Evolutionary conservation across 495 filamentous ascomycete genomes (phyloP).

Genomic region (Penicillium cinerascens): DNA sequence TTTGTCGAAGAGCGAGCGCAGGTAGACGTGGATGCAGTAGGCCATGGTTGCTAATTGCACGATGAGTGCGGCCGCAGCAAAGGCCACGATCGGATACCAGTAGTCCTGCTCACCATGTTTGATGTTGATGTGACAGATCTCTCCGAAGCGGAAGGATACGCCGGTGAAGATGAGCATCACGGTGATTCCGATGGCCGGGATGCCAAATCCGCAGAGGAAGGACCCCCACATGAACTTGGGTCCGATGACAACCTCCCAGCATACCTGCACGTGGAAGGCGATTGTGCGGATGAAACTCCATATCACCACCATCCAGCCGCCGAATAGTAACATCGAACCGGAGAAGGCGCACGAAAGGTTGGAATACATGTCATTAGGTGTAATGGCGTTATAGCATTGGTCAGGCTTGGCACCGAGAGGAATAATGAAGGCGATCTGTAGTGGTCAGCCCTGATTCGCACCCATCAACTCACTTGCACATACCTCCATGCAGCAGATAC

Average conservation of each 20-base stretch:
- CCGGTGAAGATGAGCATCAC: constrained; percentile 80
- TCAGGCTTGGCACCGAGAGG: constrained; percentile 76
- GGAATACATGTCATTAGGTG: constrained; percentile 87
- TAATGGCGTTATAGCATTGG: constrained; percentile 86
- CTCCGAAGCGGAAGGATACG: constrained; percentile 89
- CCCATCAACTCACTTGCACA: constrained; percentile 20
- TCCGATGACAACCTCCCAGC: constrained; percentile 91
- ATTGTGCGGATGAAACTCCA: constrained; percentile 90
- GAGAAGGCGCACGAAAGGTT: constrained; percentile 81
- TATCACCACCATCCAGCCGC: constrained; percentile 75
- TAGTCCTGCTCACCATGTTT: constrained; percentile 74
- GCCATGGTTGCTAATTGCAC: constrained; percentile 81
- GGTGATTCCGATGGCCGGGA: constrained; percentile 69
- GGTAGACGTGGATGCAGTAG: constrained; percentile 93
- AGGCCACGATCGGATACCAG: constrained; percentile 83
- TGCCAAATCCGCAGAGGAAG: constrained; percentile 74
- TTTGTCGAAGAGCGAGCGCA: constrained; percentile 73
- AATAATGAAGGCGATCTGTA: constrained; percentile 72
- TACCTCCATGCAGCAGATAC: constrained; percentile 73
- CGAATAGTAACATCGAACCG: constrained; percentile 77
- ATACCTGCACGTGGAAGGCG: constrained; percentile 94
- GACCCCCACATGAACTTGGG: constrained; percentile 86
- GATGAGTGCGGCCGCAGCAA: constrained; percentile 72
- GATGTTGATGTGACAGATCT: constrained; percentile 90
- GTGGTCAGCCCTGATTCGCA: constrained; percentile 1